Evolutionary conservation across 2,329 filamentous ascomycete species (phyloP).

Genomic region (Thelonectria rubi): DNA sequence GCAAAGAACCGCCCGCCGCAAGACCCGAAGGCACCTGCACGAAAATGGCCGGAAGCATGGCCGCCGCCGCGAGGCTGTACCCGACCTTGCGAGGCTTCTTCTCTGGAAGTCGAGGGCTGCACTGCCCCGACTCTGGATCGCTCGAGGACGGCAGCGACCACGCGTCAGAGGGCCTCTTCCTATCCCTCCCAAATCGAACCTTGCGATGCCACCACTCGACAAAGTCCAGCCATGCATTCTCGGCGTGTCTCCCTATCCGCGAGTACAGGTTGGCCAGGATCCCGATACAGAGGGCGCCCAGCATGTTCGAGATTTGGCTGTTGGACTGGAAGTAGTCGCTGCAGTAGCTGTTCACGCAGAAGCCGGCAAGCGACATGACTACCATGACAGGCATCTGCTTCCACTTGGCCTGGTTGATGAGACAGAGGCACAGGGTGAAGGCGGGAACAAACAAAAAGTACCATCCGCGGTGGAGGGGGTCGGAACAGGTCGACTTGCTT

Average conservation of each 20-base stretch:
- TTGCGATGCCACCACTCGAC: constrained; percentile 59
- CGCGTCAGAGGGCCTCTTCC: constrained; percentile 40
- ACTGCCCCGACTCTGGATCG: constrained; percentile 47
- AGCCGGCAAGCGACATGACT: constrained; percentile 76
- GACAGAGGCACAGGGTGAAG: constrained; percentile 78
- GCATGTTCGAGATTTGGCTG: constrained; percentile 78
- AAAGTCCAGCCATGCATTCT: constrained; percentile 63
- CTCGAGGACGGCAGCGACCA: constrained; percentile 46
- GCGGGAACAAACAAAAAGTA: constrained; percentile 78
- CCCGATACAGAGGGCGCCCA: constrained; percentile 80
- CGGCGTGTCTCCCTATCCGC: constrained; percentile 66
- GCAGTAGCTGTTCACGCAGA: constrained; percentile 78
- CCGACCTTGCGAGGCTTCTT: constrained; percentile 59
- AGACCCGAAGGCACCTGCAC: constrained; percentile 71
- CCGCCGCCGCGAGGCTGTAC: constrained; percentile 83
- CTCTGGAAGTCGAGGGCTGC: constrained; percentile 32
- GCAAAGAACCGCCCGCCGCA: constrained; percentile 67
- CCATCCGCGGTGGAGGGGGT: constrained; percentile 55
- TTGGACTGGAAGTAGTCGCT: constrained; percentile 73
- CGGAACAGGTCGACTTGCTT: constrained; percentile 52
- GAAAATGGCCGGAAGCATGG: constrained; percentile 88
- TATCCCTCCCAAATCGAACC: constrained; percentile 49
- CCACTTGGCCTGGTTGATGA: constrained; percentile 85
- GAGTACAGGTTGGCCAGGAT: constrained; percentile 83
- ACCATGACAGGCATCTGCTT: constrained; percentile 81